Base-by-base conservation (phyloP, 202 grass and related monocot genomes). In the Cymbopogon flexuosus region DNA sequence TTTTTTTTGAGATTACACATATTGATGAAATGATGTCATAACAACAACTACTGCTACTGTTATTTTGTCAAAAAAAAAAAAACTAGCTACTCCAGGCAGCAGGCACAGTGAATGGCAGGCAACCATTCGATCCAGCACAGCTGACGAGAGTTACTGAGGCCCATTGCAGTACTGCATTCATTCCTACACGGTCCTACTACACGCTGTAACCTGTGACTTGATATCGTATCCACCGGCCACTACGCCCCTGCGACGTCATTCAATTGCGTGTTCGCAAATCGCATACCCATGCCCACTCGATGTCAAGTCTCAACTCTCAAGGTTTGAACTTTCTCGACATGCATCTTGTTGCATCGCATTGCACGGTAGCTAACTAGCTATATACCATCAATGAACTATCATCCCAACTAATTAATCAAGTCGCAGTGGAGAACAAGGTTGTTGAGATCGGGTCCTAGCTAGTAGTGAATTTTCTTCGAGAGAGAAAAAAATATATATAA, bases 111-210 rank as follows among this genome's bases (percentile, higher is more conserved):
- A 51, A 10, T 34, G 0, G 43, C 62, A 51, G 43, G 39, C n/a
- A 24, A 18, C 6, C 29, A 78, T 54, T 7, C 45, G 65, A 35
- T 35, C 34, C 34, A 35, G 34, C 1, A 5, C 62, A 54, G 61
- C 76, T 33, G 31, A 33, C 31, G 35, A 31, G 40, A 12, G 10
- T 43, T 34, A 78, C 61, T 52, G 75, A 47, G 56, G 57, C 14
- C 14, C 3, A 24, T 59, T 14, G 3, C 14, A 27, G 3, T 7
- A 1, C 21, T 29, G 15, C 74, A 77, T 77, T 77, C 43, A 56
- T 39, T 65, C 45, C 62, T 5, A 68, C 76, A 66, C 45, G 62
- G 45, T 14, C 45, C 62, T 67, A 79, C 62, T 67, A 79, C 60
- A 5, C 29, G 34, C 76, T 45, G 14, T 2, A 35, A 24, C 30